Base-by-base conservation (phyloP, 1,284 basidiomycete species). In the Farysia itapuensis region DNA sequence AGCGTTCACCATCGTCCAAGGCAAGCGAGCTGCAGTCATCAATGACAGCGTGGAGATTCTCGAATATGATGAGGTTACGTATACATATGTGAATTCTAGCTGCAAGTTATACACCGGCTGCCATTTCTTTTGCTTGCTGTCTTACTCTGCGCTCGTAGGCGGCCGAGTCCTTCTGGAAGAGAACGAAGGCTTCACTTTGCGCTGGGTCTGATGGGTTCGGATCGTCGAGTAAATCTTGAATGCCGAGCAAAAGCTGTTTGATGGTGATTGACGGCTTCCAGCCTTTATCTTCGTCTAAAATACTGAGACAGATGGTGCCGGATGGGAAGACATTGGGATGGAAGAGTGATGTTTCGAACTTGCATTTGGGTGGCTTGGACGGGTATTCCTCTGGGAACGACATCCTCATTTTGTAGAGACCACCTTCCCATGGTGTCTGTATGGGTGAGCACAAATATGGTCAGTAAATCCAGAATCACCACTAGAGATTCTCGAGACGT, bases 191-290 rank as follows among this genome's bases (percentile, higher is more conserved):
- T 64, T 96, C 93, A 51, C 91, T 90, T 78, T 97, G 93, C 0
- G 93, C 93, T 1, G 93, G 93, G 78, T 97, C 93, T 51, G 86
- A 86, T 32, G 92, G 88, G 72, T 97, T 97, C 6, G 93, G 92
- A 69, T 96, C 89, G 72, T 93, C 87, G 41, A 97, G 81, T 6
- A 97, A 81, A 70, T 95, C 92, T 78, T 97, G 93, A 50, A 96
- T 90, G 51, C 95, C 95, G 14, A 97, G 82, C 20, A 97, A 80
- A 65, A 99, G 93, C 83, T 97, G 93, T 78, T 98, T 99, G 79
- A 99, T 91, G 2, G 93, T 98, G 70, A 99, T 97, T 2, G 92
- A 89, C 9, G 95, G 92, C 78, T 97, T 97, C 95, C 95, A 99
- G 5, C 86, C 87, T 79, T 98, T 98, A 79, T 99, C 95, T 77